These are phyloP conservation scores for Yarrowia galli DNA, from an alignment of 1,139 yeast species.

Conservation along the genomic window DNA sequence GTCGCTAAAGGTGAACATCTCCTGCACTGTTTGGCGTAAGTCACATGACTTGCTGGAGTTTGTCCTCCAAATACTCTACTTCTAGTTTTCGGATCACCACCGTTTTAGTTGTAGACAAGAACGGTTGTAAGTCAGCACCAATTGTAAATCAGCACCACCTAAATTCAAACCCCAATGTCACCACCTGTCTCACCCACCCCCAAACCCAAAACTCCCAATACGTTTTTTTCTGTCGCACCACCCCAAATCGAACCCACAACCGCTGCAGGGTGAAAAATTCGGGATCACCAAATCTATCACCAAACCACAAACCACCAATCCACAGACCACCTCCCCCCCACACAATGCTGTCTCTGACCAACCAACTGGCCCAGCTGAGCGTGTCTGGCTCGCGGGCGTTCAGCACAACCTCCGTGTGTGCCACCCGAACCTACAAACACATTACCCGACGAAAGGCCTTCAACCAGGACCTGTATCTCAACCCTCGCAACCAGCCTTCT, in stretches of 20 bases:
- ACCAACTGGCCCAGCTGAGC: constrained; percentile 4
- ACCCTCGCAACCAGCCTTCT: constrained; percentile 38
- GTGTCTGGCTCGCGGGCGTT: constrained; percentile 39
- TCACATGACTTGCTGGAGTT: too few species aligned
- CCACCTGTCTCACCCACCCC: neutral
- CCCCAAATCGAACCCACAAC: neutral
- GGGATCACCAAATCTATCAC: neutral
- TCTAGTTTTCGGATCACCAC: too few species aligned
- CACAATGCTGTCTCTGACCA: constrained; percentile 8
- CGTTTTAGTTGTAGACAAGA: too few species aligned
- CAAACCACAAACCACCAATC: neutral
- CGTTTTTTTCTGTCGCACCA: too few species aligned
- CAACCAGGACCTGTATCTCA: constrained; percentile 45
- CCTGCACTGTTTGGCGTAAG: too few species aligned
- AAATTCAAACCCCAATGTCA: neutral
- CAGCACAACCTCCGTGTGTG: constrained; percentile 41
- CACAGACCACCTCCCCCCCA: neutral
- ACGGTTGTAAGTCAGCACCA: too few species aligned
- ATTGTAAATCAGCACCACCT: too few species aligned
- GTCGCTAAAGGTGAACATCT: too few species aligned
- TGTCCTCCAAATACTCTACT: too few species aligned
- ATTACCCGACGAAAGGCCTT: constrained; percentile 48
- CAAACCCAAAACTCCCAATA: neutral
- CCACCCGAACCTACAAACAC: constrained; percentile 45
- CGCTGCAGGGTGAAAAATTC: neutral